Percentiles rank a stretch among this genome's conserved stretches.
phyloP scores from a whole-genome alignment of 2,329 filamentous ascomycete species.

The Pseudocercospora ulei region DNA sequence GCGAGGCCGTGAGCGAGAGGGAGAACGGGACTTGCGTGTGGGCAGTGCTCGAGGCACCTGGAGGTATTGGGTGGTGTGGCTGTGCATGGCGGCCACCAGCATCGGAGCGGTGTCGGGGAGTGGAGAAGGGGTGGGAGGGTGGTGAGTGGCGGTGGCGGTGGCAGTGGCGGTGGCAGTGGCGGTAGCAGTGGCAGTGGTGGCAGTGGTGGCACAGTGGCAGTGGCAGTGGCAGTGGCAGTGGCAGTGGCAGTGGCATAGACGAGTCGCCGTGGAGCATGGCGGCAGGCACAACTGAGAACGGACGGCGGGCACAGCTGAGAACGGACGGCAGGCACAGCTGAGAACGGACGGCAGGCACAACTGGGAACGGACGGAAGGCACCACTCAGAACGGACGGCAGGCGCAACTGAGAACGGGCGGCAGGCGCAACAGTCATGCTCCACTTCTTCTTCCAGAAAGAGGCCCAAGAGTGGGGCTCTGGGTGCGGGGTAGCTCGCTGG shows the following conservation, averaged over 20 bases:
- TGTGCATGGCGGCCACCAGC: conserved; percentile 19
- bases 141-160: background rate
- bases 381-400: too few relatives aligned
- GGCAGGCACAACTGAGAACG: too few relatives aligned
- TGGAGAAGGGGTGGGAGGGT: background rate
- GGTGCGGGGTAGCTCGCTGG: conserved; percentile 6
- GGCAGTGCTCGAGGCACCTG: conserved; percentile 34
- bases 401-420: too few relatives aligned
- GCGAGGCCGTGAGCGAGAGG: conserved; percentile 28
- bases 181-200: conserved; percentile 1
- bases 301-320: too few relatives aligned
- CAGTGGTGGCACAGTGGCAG: background rate
- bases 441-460: conserved; percentile 3
- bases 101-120: conserved; percentile 12
- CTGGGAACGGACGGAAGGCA: too few relatives aligned
- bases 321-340: too few relatives aligned
- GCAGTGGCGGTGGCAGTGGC: conserved; percentile 2
- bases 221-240: background rate
- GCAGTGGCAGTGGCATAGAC: conserved; percentile 4
- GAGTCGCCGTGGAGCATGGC: too few relatives aligned
- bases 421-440: conserved; percentile 1
- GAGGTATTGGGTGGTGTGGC: conserved; percentile 29
- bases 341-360: too few relatives aligned
- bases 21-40: conserved; percentile 30
- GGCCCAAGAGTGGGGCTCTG: background rate